These are phyloP conservation scores for Rhodomyrtus psidioides DNA, from an alignment of 441 rosid species.

Conservation along the genomic window DNA sequence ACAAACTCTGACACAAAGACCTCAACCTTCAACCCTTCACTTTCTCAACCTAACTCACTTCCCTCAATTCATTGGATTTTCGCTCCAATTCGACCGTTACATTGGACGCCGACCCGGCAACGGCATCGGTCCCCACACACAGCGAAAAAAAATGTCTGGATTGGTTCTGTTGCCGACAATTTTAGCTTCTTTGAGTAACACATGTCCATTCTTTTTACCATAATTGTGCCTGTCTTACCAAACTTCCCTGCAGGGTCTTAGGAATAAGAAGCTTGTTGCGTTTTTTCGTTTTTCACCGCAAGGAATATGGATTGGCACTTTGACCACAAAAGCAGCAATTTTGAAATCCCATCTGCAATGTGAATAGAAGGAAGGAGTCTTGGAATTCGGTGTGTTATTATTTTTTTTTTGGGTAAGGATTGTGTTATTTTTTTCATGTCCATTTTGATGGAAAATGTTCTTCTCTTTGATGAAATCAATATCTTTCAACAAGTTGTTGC, in stretches of 20 bases:
- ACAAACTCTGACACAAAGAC: constrained; percentile 17
- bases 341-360: neutral
- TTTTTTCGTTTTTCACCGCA: neutral
- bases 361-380: neutral
- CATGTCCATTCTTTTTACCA: constrained; percentile 1
- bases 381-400: neutral
- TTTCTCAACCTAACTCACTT: constrained; percentile 31
- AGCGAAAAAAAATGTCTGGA: neutral
- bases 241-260: constrained; percentile 2
- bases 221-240: constrained; percentile 17
- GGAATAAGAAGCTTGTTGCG: neutral
- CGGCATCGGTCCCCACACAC: constrained; percentile 8
- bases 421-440: neutral
- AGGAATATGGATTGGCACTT: neutral
- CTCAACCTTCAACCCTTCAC: constrained; percentile 33
- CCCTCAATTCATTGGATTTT: constrained; percentile 31
- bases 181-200: neutral
- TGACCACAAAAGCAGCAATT: neutral
- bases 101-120: constrained; percentile 32
- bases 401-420: too few relatives aligned
- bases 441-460: neutral
- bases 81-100: constrained; percentile 34
- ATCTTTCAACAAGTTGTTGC: neutral
- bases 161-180: neutral
- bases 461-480: neutral